These are phyloP conservation scores for Colletotrichum karsti DNA, from an alignment of 2,329 filamentous ascomycete species.

Conservation along the genomic window DNA sequence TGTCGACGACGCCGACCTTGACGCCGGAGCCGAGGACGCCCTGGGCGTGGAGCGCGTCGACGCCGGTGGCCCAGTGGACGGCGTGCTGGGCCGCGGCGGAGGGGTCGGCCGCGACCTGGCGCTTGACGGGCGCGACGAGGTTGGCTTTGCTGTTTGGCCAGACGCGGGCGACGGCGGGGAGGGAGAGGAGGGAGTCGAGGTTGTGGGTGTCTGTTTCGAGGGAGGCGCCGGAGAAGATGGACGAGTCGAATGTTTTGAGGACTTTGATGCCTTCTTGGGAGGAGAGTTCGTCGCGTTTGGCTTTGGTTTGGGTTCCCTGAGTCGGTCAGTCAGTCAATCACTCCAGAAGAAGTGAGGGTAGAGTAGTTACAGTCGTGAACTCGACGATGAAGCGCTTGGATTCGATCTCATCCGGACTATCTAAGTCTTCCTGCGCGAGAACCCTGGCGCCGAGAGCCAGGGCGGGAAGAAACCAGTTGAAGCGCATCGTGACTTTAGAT, in stretches of 20 bases:
- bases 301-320: not conserved
- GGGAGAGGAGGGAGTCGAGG: slow-evolving; percentile 12
- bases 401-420: not conserved
- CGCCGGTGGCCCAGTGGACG: slow-evolving; percentile 31
- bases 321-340: not conserved
- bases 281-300: slow-evolving; percentile 13
- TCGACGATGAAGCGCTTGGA: slow-evolving; percentile 25
- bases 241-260: slow-evolving; percentile 17
- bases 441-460: not conserved
- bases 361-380: slow-evolving; percentile 1
- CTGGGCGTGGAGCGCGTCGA: slow-evolving; percentile 26
- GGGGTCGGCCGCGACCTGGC: not conserved
- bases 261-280: slow-evolving; percentile 14
- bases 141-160: slow-evolving; percentile 13
- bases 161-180: slow-evolving; percentile 17
- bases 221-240: slow-evolving; percentile 25
- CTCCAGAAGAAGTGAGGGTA: not conserved
- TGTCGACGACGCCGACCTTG: slow-evolving; percentile 32
- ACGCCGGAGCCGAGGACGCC: slow-evolving; percentile 31
- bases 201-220: slow-evolving; percentile 23
- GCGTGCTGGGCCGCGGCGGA: not conserved
- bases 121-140: slow-evolving; percentile 21
- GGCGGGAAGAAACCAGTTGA: not conserved
- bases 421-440: not conserved
- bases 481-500: slow-evolving; percentile 1